A percentile compares a stretch with the other conserved stretches of the same genome.
These are phyloP conservation scores for Teratosphaeria zuluensis DNA, from an alignment of 2,329 filamentous ascomycete genomes.

Conservation along the genomic window DNA sequence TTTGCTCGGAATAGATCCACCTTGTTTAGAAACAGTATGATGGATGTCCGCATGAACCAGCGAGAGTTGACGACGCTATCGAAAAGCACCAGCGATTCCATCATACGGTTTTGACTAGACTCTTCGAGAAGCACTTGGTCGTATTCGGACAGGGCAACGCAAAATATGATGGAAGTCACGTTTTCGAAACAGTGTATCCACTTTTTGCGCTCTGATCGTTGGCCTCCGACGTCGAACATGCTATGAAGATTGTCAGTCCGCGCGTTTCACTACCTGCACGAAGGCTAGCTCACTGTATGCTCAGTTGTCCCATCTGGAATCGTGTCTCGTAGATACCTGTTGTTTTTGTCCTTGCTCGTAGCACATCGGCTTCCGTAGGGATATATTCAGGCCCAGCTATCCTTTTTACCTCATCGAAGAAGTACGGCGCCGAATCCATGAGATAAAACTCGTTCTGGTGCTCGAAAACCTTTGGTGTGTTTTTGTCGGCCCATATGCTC, in stretches of 20 bases:
- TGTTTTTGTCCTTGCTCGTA: slow-evolving; percentile 92
- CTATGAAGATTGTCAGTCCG: slow-evolving; percentile 37
- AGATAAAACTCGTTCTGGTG: slow-evolving; percentile 97
- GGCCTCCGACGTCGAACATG: slow-evolving; percentile 98
- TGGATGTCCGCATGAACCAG: slow-evolving; percentile 98
- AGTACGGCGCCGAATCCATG: slow-evolving; percentile 98
- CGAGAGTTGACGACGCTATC: slow-evolving; percentile 97
- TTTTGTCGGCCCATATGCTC: slow-evolving; percentile 82
- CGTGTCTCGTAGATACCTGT: slow-evolving; percentile 98
- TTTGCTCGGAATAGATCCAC: slow-evolving; percentile 98
- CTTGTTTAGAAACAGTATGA: slow-evolving; percentile 97
- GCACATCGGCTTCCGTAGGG: slow-evolving; percentile 86
- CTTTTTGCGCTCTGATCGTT: slow-evolving; percentile 96
- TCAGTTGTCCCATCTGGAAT: slow-evolving; percentile 96
- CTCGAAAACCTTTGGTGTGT: slow-evolving; percentile 73
- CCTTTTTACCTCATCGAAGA: slow-evolving; percentile 84
- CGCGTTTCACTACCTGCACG: not conserved
- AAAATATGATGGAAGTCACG: slow-evolving; percentile 98
- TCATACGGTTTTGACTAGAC: slow-evolving; percentile 99
- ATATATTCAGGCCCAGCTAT: slow-evolving; percentile 81
- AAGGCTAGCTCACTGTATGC: slow-evolving; percentile 74
- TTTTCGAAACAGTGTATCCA: slow-evolving; percentile 99
- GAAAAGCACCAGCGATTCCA: slow-evolving; percentile 93
- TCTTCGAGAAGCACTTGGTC: slow-evolving; percentile 95
- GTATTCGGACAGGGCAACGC: slow-evolving; percentile 94